Percentiles rank a stretch among this genome's conserved stretches.
Evolutionary conservation across 805 yeast genomes (phyloP).

Genomic region (Metschnikowia lochheadii): DNA sequence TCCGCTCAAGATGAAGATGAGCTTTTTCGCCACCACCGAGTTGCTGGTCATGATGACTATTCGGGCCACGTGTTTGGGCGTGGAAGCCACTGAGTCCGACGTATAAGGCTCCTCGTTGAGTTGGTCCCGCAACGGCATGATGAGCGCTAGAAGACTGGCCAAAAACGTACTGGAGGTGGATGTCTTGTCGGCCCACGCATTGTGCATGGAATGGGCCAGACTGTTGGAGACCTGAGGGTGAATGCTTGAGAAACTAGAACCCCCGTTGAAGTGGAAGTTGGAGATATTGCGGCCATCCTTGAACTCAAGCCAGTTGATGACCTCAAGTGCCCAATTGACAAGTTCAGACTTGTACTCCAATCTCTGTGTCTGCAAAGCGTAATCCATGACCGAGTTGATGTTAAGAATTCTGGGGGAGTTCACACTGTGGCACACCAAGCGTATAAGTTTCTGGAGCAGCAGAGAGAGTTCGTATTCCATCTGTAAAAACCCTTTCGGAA

Average conservation of each 20-base stretch:
- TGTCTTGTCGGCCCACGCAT: slow-evolving; percentile 5
- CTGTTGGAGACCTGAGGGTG: slow-evolving; percentile 6
- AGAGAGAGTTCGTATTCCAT: slow-evolving; percentile 41
- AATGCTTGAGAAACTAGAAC: slow-evolving; percentile 7
- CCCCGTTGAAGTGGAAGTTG: slow-evolving; percentile 6
- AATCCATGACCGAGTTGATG: slow-evolving; percentile 34
- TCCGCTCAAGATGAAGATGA: slow-evolving; percentile 51
- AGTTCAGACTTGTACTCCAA: slow-evolving; percentile 33
- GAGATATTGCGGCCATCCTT: slow-evolving; percentile 40
- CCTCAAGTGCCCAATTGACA: slow-evolving; percentile 49
- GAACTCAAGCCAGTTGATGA: slow-evolving; percentile 52
- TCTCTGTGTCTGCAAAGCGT: slow-evolving; percentile 8
- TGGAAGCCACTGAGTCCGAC: slow-evolving; percentile 19
- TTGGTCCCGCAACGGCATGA: slow-evolving; percentile 38
- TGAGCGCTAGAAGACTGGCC: slow-evolving; percentile 44
- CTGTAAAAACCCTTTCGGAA: slow-evolving; percentile 38
- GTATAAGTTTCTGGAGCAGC: slow-evolving; percentile 34
- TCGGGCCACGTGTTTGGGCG: slow-evolving; percentile 36
- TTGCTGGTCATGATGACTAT: slow-evolving; percentile 57
- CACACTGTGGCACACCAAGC: slow-evolving; percentile 34
- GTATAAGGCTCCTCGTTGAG: slow-evolving; percentile 33
- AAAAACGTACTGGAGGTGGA: slow-evolving; percentile 33
- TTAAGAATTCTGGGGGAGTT: slow-evolving; percentile 47
- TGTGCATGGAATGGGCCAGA: slow-evolving; percentile 2
- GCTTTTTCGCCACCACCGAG: slow-evolving; percentile 56